Conservation (phyloP, 2,329 filamentous ascomycete genomes). For the Macrophomina tecta region DNA sequence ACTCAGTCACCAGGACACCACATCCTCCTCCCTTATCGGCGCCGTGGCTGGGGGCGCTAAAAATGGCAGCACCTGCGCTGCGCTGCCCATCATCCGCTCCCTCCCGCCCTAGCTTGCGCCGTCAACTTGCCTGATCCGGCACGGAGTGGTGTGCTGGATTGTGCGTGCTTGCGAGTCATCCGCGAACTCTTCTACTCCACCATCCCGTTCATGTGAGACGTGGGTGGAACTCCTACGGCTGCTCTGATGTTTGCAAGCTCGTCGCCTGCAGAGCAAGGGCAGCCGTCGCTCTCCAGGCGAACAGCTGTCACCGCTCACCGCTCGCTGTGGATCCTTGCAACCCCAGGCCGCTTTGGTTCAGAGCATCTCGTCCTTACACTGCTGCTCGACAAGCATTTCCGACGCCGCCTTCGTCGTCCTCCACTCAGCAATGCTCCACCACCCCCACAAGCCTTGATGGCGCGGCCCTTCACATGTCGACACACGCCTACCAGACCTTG, state of each 20-base stretch:
- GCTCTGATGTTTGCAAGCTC: neutral
- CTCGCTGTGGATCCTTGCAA: neutral
- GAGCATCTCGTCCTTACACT: slow-evolving; percentile 1
- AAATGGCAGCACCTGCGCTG: neutral
- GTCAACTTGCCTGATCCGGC: neutral
- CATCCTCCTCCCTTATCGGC: neutral
- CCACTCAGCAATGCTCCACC: slow-evolving; percentile 19
- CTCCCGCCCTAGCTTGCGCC: slow-evolving; percentile 3
- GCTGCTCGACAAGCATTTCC: neutral
- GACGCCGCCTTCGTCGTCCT: neutral
- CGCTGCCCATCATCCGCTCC: slow-evolving; percentile 10
- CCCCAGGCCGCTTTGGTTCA: neutral
- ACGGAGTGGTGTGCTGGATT: neutral
- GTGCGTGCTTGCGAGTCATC: slow-evolving; percentile 21
- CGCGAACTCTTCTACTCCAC: slow-evolving; percentile 7
- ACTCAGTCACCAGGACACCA: slow-evolving; percentile 16
- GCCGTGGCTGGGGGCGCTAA: neutral
- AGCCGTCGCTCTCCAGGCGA: neutral
- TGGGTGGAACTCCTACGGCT: neutral
- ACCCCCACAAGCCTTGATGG: slow-evolving; percentile 12
- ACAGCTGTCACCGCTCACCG: slow-evolving; percentile 20
- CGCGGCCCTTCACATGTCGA: slow-evolving; percentile 14
- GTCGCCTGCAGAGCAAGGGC: neutral
- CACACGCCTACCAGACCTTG: neutral
- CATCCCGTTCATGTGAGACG: slow-evolving; percentile 9